phyloP scores from a whole-genome alignment of 2,329 filamentous ascomycete genomes.

The Colletotrichum godetiae region DNA sequence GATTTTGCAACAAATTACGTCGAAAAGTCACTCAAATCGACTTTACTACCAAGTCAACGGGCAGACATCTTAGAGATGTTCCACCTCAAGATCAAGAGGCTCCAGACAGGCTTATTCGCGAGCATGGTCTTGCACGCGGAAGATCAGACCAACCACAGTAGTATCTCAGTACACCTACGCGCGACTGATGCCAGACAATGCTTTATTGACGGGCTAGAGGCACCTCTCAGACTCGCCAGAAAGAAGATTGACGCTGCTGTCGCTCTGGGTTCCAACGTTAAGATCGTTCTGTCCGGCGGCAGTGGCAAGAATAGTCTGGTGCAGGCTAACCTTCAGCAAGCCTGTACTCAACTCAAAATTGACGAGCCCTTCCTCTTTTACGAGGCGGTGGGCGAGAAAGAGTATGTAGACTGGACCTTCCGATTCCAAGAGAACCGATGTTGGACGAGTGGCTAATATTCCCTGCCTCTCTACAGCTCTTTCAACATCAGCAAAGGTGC shows the following conservation, averaged over 20 bases:
- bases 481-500: neutral
- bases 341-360: neutral
- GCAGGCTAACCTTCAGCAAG: neutral
- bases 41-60: neutral
- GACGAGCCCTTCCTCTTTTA: neutral
- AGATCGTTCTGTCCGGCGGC: neutral
- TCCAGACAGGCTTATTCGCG: neutral
- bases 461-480: neutral
- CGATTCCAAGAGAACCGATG: fast-evolving
- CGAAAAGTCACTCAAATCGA: neutral
- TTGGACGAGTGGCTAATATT: neutral
- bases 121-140: neutral
- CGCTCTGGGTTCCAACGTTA: neutral
- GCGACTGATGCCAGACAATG: neutral
- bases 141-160: neutral
- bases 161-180: neutral
- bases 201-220: neutral
- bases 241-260: neutral
- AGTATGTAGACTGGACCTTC: neutral
- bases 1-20: neutral
- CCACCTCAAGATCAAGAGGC: neutral
- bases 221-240: neutral
- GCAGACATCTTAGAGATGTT: neutral
- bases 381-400: neutral
- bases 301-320: neutral